A percentile compares a stretch with the other conserved stretches of the same genome.
Evolutionary conservation across 148 eudicot species (phyloP).

Genomic region (Cornus kousa): DNA sequence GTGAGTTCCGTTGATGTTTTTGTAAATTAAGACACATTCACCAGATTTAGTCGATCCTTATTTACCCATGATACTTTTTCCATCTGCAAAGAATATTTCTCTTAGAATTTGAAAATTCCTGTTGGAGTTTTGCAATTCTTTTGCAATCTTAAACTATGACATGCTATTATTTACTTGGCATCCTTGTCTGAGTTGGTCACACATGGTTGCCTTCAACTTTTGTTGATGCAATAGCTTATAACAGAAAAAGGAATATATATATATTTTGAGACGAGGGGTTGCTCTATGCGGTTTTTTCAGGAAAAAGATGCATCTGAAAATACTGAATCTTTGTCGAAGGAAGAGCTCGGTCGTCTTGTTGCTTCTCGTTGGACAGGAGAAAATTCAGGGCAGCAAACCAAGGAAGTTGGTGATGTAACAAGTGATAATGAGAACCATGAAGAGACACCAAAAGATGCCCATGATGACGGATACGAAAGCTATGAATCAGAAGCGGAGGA

Average conservation of each 20-base stretch:
- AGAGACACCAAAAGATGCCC: constrained; percentile 43
- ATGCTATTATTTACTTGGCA: not conserved
- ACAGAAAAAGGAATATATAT: too few species aligned
- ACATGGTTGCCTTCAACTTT: not conserved
- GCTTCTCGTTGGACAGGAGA: constrained; percentile 98
- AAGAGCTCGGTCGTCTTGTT: constrained; percentile 87
- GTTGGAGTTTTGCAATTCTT: too few species aligned
- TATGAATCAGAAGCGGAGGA: constrained; percentile 75
- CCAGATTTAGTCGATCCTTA: too few species aligned
- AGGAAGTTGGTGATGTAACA: constrained; percentile 35
- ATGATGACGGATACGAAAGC: constrained; percentile 63
- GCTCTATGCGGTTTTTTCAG: constrained; percentile 23
- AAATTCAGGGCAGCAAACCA: constrained; percentile 46
- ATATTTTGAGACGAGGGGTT: constrained; percentile 4
- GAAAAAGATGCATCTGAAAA: constrained; percentile 51
- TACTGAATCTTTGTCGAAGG: constrained; percentile 68
- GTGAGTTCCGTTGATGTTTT: too few species aligned
- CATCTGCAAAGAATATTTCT: too few species aligned
- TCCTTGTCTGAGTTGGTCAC: not conserved
- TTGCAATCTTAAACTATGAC: not conserved
- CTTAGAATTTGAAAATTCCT: too few species aligned
- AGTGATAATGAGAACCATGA: constrained; percentile 34
- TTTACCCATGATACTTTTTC: too few species aligned
- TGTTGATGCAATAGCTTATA: too few species aligned
- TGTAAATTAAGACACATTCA: too few species aligned